phyloP scores from a whole-genome alignment of 352 stramenopile species.

The Globisporangium cederbergense region DNA sequence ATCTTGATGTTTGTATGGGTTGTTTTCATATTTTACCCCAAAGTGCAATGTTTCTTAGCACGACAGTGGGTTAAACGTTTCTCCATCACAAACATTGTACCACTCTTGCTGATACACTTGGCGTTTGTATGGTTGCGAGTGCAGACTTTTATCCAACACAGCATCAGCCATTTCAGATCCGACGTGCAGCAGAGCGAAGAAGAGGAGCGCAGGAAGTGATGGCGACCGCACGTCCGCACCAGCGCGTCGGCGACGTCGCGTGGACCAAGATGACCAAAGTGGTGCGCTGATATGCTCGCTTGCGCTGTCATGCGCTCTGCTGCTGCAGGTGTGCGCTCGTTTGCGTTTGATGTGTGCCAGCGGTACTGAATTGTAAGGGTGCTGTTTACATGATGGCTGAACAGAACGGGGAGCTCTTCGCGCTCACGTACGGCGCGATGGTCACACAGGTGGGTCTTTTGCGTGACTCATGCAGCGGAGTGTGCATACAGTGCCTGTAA shows the following conservation, averaged over 20 bases:
- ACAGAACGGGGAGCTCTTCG: slow-evolving; percentile 97
- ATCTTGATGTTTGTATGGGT: no score
- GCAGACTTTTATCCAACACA: no score
- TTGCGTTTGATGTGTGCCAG: no score
- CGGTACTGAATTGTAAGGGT: no score
- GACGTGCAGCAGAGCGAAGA: not conserved
- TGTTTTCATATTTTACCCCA: no score
- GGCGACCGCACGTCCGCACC: slow-evolving; percentile 52
- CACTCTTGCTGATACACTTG: no score
- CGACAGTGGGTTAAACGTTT: no score
- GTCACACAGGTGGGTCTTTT: slow-evolving; percentile 83
- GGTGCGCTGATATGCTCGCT: slow-evolving; percentile 25
- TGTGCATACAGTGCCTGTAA: not conserved
- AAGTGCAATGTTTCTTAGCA: no score
- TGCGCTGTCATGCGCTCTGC: not conserved
- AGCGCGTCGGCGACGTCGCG: slow-evolving; percentile 73
- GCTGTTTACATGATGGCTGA: not conserved
- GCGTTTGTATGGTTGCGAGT: no score
- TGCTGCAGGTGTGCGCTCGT: not conserved
- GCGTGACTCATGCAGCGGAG: not conserved
- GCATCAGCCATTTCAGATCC: not conserved
- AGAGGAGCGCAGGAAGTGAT: slow-evolving; percentile 23
- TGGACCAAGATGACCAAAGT: slow-evolving; percentile 95
- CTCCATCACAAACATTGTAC: no score
- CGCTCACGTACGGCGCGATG: slow-evolving; percentile 96